Base-by-base conservation (phyloP, 192 early-diverging fungal species). In the Coemansia sp. region DNA sequence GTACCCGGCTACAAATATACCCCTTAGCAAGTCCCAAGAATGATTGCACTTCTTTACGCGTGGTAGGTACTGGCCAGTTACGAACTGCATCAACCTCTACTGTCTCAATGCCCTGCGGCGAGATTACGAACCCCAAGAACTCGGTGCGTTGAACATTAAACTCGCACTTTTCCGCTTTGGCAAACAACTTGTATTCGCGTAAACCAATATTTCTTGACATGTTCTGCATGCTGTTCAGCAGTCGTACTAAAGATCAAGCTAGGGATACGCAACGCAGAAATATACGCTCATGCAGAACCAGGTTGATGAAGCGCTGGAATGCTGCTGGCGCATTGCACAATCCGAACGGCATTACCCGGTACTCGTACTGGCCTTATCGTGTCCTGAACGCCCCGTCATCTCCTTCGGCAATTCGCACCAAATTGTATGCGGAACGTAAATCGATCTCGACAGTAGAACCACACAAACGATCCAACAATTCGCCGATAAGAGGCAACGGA, bases 321-420 rank as follows among this genome's bases (percentile, higher is more conserved):
- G 78, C 66, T 0, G 75, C 82, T 0, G 84, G 82, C 0, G 79
- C 81, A 57, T 86, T 87, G 15, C 67, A 74, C 2, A 88, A 46
- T 0, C 87, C 85, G 52, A 87, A 85, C 0, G 84, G 84, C 45
- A 90, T 40, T 3, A 87, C 84, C 0, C 48, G 32, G 38, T 64
- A 85, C 51, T 88, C 62, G 58, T 53, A 88, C 2, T 46, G 58
- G 1, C 78, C 72, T 0, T 57, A 61, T 0, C 51, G 30, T 0
- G 80, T 77, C 0, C 53, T 14, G 41, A 82, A 84, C 6, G 82
- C 71, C 0, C 20, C 18, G 1, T 68, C 40, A 31, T 84, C 75
- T 0, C 26, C 57, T 23, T 56, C 11, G 14, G 42, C 2, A 0
- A 85, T 58, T 0, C 58, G 53, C 0, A 85, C 58, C 47, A 76